These are phyloP conservation scores for Vinca minor DNA, from an alignment of 257 asterid genomes.

Conservation along the genomic window DNA sequence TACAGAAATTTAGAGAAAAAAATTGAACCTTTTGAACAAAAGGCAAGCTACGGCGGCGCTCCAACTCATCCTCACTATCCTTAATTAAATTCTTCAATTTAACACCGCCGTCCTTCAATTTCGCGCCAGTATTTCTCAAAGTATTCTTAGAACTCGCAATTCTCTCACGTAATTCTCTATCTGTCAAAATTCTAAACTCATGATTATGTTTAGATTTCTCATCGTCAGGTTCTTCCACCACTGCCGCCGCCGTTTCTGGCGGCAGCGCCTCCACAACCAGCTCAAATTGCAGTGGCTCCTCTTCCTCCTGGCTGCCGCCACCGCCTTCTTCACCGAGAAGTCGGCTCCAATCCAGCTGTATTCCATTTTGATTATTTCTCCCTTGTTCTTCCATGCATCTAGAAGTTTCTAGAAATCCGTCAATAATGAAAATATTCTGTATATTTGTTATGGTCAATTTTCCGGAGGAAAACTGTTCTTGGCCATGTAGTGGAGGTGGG, in stretches of 20 bases:
- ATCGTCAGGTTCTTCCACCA: conserved; percentile 9
- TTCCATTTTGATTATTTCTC: neutral
- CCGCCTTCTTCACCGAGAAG: conserved; percentile 9
- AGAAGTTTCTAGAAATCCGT: too few species aligned
- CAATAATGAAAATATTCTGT: too few species aligned
- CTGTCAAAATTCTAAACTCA: neutral
- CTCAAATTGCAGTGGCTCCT: conserved; percentile 21
- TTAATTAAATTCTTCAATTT: conserved; percentile 10
- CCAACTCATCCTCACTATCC: conserved; percentile 18
- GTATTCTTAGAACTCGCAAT: conserved; percentile 1
- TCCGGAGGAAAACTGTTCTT: too few species aligned
- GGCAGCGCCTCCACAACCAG: conserved; percentile 2
- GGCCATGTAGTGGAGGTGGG: too few species aligned
- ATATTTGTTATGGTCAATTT: too few species aligned
- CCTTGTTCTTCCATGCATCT: conserved; percentile 16
- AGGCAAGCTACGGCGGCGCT: conserved; percentile 12
- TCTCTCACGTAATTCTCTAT: neutral
- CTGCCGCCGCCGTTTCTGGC: neutral
- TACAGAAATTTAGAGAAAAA: neutral
- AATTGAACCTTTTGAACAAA: conserved; percentile 17
- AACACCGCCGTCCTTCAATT: conserved; percentile 22
- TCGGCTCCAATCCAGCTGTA: conserved; percentile 17
- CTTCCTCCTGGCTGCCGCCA: neutral
- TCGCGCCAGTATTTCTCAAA: neutral
- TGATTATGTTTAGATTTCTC: neutral